These are phyloP conservation scores for Rhynchosporium agropyri DNA, from an alignment of 2,329 filamentous ascomycete genomes.

Conservation along the genomic window DNA sequence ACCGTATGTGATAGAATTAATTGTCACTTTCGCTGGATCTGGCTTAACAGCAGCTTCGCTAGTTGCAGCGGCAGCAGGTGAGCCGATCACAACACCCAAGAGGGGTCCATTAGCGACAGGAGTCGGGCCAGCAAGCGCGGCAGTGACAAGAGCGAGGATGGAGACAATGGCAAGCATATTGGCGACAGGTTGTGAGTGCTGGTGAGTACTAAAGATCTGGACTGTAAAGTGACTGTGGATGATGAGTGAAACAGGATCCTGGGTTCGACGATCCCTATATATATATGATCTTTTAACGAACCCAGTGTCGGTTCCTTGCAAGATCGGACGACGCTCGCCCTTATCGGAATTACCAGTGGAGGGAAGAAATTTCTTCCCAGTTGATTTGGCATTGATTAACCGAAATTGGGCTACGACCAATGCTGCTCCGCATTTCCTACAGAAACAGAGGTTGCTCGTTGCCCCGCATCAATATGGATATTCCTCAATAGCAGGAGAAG, in stretches of 20 bases:
- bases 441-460: slow-evolving; percentile 11
- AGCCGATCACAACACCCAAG: slow-evolving; percentile 26
- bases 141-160: slow-evolving; percentile 30
- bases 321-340: slow-evolving; percentile 28
- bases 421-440: slow-evolving; percentile 25
- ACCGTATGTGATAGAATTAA: slow-evolving; percentile 49
- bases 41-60: slow-evolving; percentile 34
- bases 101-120: slow-evolving; percentile 28
- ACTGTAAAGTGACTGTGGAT: slow-evolving; percentile 19
- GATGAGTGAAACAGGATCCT: slow-evolving; percentile 19
- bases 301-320: slow-evolving; percentile 10
- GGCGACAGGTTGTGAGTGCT: background rate
- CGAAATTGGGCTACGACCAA: slow-evolving; percentile 22
- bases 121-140: slow-evolving; percentile 30
- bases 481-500: slow-evolving; percentile 22
- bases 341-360: slow-evolving; percentile 13
- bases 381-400: slow-evolving; percentile 17
- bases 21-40: slow-evolving; percentile 45
- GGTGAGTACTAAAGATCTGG: slow-evolving; percentile 11
- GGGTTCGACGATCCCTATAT: slow-evolving; percentile 24
- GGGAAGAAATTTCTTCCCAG: slow-evolving; percentile 16
- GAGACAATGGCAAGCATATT: slow-evolving; percentile 31
- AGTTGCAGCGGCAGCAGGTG: slow-evolving; percentile 12
- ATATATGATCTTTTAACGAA: slow-evolving; percentile 26
- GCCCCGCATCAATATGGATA: slow-evolving; percentile 33